Conservation (phyloP, 164 flowering plant genomes). For the Malania oleifera region DNA sequence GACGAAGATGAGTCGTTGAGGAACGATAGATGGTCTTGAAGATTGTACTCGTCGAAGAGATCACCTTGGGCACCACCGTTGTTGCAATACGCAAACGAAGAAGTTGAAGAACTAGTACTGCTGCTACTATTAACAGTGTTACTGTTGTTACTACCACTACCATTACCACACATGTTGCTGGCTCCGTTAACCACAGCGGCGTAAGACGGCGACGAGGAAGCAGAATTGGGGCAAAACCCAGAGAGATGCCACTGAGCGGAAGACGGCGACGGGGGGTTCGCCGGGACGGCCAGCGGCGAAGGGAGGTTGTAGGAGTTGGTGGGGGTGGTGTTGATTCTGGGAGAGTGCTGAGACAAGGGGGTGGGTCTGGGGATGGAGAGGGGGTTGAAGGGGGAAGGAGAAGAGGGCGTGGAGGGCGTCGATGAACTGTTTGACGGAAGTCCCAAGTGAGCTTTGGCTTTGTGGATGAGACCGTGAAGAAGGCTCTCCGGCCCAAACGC, state of each 20-base stretch:
- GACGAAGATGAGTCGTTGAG: conserved; percentile 30
- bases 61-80: conserved; percentile 12
- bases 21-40: conserved; percentile 56
- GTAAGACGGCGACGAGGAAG: conserved; percentile 24
- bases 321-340: conserved; percentile 6
- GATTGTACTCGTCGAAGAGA: conserved; percentile 38
- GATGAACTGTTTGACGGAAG: conserved; percentile 17
- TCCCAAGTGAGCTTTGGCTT: conserved; percentile 18
- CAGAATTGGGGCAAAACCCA: conserved; percentile 8
- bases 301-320: conserved; percentile 10
- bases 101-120: conserved; percentile 7
- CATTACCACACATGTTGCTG: conserved; percentile 8
- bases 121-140: background rate
- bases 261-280: conserved; percentile 17
- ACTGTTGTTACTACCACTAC: too few species aligned
- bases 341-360: conserved; percentile 12
- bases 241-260: conserved; percentile 16
- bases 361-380: conserved; percentile 17
- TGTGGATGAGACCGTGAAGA: background rate
- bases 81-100: conserved; percentile 5
- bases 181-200: conserved; percentile 35
- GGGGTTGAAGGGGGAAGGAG: conserved; percentile 24
- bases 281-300: background rate
- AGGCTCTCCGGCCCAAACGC: conserved; percentile 5
- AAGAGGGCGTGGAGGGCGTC: conserved; percentile 17